These are phyloP conservation scores for Pestalotiopsis sp. DNA, from an alignment of 2,329 filamentous ascomycete genomes.

Conservation along the genomic window DNA sequence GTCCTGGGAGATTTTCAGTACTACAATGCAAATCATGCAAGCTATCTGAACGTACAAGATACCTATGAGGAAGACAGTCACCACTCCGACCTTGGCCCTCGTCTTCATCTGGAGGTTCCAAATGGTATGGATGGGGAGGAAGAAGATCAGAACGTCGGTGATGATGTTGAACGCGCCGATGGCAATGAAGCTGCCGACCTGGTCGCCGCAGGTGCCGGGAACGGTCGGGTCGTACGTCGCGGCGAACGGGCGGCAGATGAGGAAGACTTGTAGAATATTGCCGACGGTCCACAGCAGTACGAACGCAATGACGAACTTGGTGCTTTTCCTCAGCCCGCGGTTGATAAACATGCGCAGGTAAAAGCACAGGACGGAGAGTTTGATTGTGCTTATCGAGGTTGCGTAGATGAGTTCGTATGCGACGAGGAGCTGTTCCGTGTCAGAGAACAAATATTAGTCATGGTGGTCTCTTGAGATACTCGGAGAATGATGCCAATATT, in stretches of 20 bases:
- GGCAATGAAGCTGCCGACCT: conserved; percentile 38
- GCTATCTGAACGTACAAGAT: conserved; percentile 20
- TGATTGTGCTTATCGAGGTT: conserved; percentile 27
- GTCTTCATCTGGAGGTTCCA: conserved; percentile 36
- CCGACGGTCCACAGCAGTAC: conserved; percentile 29
- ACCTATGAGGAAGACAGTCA: conserved; percentile 31
- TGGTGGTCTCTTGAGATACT: background rate
- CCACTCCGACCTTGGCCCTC: conserved; percentile 31
- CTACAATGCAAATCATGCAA: too few species aligned
- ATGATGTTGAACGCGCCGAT: conserved; percentile 42
- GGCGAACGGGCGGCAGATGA: conserved; percentile 28
- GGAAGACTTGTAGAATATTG: conserved; percentile 28
- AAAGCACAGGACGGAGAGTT: conserved; percentile 32
- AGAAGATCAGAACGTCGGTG: conserved; percentile 40
- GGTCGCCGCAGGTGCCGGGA: conserved; percentile 37
- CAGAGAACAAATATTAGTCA: background rate
- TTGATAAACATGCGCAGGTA: conserved; percentile 30
- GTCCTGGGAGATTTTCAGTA: conserved; percentile 17
- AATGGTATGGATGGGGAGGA: conserved; percentile 39
- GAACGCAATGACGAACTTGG: conserved; percentile 31
- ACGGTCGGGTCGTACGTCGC: conserved; percentile 24
- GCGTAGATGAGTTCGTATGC: conserved; percentile 20
- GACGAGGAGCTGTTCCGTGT: background rate
- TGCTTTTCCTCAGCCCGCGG: conserved; percentile 18
- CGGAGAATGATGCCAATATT: conserved; percentile 2